phyloP scores from a whole-genome alignment of 352 stramenopile genomes.

The Globisporangium perplexum region DNA sequence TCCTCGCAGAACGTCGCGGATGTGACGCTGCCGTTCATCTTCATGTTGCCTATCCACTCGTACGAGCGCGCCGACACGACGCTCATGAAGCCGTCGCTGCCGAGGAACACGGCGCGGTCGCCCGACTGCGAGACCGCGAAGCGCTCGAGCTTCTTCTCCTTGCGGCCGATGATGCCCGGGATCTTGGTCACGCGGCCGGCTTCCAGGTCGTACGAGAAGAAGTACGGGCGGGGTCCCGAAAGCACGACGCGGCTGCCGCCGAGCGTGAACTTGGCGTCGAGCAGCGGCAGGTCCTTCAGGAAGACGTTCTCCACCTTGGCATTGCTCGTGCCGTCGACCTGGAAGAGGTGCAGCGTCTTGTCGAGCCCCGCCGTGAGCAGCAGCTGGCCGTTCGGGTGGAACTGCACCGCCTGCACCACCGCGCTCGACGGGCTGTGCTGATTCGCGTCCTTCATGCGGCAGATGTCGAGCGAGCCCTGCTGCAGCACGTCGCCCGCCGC shows the following conservation, averaged over 20 bases:
- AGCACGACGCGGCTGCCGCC: constrained; percentile 85
- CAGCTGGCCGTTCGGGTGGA: constrained; percentile 86
- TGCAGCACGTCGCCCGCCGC: constrained; percentile 40
- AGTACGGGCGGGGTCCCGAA: constrained; percentile 91
- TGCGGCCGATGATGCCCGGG: constrained; percentile 78
- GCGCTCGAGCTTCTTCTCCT: constrained; percentile 90
- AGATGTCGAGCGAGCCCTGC: constrained; percentile 60
- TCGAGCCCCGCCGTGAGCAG: constrained; percentile 88
- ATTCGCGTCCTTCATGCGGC: constrained; percentile 90
- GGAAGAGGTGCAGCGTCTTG: constrained; percentile 92
- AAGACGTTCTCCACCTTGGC: constrained; percentile 87
- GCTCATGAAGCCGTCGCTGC: constrained; percentile 94
- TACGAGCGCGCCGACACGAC: constrained; percentile 90
- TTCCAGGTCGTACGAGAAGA: constrained; percentile 96
- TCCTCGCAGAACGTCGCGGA: constrained; percentile 91
- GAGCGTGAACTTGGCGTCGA: constrained; percentile 78
- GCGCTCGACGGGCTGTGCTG: constrained; percentile 80
- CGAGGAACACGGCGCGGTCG: constrained; percentile 90
- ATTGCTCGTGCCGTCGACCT: constrained; percentile 88
- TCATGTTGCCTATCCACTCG: constrained; percentile 92
- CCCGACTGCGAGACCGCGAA: constrained; percentile 90
- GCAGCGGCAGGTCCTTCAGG: constrained; percentile 88
- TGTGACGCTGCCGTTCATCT: constrained; percentile 94
- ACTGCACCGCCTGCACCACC: constrained; percentile 85
- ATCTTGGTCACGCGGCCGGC: constrained; percentile 91